Conservation (phyloP, 495 filamentous ascomycete genomes). For the Rhypophila decipiens region DNA sequence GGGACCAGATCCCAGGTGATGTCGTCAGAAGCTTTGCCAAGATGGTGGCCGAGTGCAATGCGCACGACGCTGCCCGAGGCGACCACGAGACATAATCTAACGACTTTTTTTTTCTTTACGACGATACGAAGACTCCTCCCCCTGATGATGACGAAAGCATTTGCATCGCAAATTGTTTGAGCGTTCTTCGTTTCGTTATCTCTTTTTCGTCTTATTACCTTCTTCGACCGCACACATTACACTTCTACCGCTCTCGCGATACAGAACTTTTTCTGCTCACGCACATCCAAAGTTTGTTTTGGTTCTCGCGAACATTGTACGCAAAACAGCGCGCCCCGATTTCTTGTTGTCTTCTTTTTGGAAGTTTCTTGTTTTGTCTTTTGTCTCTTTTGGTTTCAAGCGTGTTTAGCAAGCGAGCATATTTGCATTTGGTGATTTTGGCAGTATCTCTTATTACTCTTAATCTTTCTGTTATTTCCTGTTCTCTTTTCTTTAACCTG, state of each 20-base stretch:
- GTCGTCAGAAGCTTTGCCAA: slow-evolving; percentile 88
- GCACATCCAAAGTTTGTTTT: slow-evolving; percentile 25
- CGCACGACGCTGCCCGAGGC: slow-evolving; percentile 24
- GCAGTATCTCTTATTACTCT: slow-evolving; percentile 11
- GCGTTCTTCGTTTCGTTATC: slow-evolving; percentile 14
- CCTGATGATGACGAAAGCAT: slow-evolving; percentile 7
- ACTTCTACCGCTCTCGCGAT: slow-evolving; percentile 31
- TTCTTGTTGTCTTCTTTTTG: slow-evolving; percentile 15
- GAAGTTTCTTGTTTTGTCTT: slow-evolving; percentile 10
- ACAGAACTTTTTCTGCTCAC: slow-evolving; percentile 32
- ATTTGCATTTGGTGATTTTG: slow-evolving; percentile 14
- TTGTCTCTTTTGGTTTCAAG: slow-evolving; percentile 8
- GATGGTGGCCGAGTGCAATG: slow-evolving; percentile 64
- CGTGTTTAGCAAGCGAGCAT: slow-evolving; percentile 26
- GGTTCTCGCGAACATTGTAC: slow-evolving; percentile 15
- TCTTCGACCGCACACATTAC: slow-evolving; percentile 23
- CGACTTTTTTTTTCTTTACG: too few relatives aligned
- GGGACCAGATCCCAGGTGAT: slow-evolving; percentile 87
- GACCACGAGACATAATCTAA: slow-evolving; percentile 32
- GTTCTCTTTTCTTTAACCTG: slow-evolving; percentile 15
- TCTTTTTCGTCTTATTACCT: slow-evolving; percentile 5
- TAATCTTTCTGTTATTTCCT: slow-evolving; percentile 17
- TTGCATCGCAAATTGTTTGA: neutral
- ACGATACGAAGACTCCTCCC: slow-evolving; percentile 15
- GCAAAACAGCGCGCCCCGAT: slow-evolving; percentile 12